phyloP scores from a whole-genome alignment of 1,139 yeast species.

The Suhomyces guaymorum region DNA sequence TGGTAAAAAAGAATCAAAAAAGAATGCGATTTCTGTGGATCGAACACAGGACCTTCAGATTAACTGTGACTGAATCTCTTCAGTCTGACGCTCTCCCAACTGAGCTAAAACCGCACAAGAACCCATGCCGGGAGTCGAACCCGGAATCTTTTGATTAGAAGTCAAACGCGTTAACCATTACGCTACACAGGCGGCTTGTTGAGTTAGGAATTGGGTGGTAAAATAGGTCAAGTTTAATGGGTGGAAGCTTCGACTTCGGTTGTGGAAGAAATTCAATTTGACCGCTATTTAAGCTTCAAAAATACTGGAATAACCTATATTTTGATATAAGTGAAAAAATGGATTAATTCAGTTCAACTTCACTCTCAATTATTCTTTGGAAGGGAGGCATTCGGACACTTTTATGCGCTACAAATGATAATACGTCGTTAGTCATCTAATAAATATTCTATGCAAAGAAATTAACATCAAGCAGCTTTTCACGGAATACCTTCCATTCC shows the following conservation, averaged over 20 bases:
- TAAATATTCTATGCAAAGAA: constrained; percentile 3
- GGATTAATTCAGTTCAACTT: too few relatives aligned
- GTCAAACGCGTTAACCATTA: constrained; percentile 22
- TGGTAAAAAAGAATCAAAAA: constrained; percentile 4
- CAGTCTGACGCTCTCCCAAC: constrained; percentile 93
- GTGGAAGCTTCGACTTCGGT: background rate
- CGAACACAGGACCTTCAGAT: constrained; percentile 62
- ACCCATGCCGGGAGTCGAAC: constrained; percentile 22
- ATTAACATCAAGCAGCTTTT: constrained; percentile 8
- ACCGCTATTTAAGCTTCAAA: too few relatives aligned
- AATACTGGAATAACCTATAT: too few relatives aligned
- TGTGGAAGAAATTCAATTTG: background rate
- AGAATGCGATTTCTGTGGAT: constrained; percentile 40
- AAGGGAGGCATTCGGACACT: too few relatives aligned
- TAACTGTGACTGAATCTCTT: constrained; percentile 47
- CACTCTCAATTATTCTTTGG: too few relatives aligned
- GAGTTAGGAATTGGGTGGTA: background rate
- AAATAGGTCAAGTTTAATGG: background rate
- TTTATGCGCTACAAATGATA: too few relatives aligned
- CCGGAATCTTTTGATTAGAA: constrained; percentile 21
- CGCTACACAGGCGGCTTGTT: constrained; percentile 20
- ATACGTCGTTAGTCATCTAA: background rate
- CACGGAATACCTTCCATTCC: constrained; percentile 14
- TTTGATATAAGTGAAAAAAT: too few relatives aligned
- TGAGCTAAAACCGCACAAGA: constrained; percentile 62